A percentile compares a stretch with the other conserved stretches of the same genome.
phyloP scores from a whole-genome alignment of 805 yeast species.

The Lipomyces anomalus region DNA sequence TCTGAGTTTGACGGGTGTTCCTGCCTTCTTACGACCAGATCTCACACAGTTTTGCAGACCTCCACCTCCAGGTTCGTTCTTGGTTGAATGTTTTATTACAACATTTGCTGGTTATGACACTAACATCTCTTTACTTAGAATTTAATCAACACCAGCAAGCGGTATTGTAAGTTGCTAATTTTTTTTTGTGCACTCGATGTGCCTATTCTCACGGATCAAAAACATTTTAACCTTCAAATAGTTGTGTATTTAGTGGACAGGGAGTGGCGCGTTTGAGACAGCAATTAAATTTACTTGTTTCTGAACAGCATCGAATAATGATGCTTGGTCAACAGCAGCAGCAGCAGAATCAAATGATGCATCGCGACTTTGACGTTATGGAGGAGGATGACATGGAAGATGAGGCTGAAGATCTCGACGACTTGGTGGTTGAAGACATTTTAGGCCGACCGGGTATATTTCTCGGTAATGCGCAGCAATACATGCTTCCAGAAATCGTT shows the following conservation, averaged over 20 bases:
- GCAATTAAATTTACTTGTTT: constrained; percentile 43
- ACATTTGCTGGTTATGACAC: too few relatives aligned
- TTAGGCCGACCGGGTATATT: neutral
- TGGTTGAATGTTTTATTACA: too few relatives aligned
- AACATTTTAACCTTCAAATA: too few relatives aligned
- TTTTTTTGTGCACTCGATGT: neutral
- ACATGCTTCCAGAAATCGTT: neutral
- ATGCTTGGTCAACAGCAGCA: constrained; percentile 11
- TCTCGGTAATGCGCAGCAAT: neutral
- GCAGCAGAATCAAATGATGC: neutral
- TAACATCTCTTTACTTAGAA: constrained; percentile 38
- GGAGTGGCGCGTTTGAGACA: constrained; percentile 76
- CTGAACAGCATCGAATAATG: constrained; percentile 7
- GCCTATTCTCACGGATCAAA: too few relatives aligned
- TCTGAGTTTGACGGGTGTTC: constrained; percentile 83
- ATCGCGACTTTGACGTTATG: neutral
- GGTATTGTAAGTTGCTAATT: constrained; percentile 50
- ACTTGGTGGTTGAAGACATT: neutral
- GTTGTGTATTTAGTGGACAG: constrained; percentile 85
- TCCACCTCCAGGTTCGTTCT: constrained; percentile 55
- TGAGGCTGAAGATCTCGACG: constrained; percentile 2
- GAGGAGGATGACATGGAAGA: constrained; percentile 1
- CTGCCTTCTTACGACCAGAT: constrained; percentile 81
- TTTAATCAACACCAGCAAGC: constrained; percentile 80
- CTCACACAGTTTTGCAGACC: constrained; percentile 81